Conservation (phyloP, 192 early-diverging fungal genomes). For the Phlyctochytrium bullatum region DNA sequence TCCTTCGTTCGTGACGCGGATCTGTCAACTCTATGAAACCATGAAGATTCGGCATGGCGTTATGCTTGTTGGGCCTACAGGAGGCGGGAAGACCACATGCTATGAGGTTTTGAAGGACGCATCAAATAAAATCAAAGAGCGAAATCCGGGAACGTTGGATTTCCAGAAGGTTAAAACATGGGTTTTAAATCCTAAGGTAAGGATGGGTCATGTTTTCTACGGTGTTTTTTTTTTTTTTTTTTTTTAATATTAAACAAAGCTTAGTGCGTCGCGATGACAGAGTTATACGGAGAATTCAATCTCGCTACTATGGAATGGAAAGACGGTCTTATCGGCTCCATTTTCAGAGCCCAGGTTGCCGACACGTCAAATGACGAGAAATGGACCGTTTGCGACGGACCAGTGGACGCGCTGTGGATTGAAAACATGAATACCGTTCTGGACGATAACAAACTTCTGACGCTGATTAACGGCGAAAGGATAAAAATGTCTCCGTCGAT, state of each 20-base stretch:
- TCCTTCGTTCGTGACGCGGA: conserved; percentile 49
- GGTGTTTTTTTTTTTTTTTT: neutral
- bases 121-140: conserved; percentile 38
- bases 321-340: conserved; percentile 55
- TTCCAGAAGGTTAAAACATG: conserved; percentile 54
- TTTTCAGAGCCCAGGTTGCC: conserved; percentile 55
- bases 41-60: conserved; percentile 58
- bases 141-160: conserved; percentile 27
- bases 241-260: neutral
- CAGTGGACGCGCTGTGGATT: conserved; percentile 62
- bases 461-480: conserved; percentile 60
- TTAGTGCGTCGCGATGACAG: conserved; percentile 56
- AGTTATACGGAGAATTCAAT: conserved; percentile 64
- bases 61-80: conserved; percentile 63
- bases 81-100: conserved; percentile 60
- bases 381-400: conserved; percentile 62
- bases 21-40: conserved; percentile 58
- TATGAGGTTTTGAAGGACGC: conserved; percentile 56
- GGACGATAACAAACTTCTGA: conserved; percentile 62
- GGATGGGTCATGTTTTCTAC: neutral
- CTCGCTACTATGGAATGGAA: conserved; percentile 65
- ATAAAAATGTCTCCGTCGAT: conserved; percentile 58
- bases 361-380: conserved; percentile 55
- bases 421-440: conserved; percentile 56
- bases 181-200: conserved; percentile 61